Evolutionary conservation across 495 filamentous ascomycete species (phyloP).

Genomic region (Eremomyces bilateralis): DNA sequence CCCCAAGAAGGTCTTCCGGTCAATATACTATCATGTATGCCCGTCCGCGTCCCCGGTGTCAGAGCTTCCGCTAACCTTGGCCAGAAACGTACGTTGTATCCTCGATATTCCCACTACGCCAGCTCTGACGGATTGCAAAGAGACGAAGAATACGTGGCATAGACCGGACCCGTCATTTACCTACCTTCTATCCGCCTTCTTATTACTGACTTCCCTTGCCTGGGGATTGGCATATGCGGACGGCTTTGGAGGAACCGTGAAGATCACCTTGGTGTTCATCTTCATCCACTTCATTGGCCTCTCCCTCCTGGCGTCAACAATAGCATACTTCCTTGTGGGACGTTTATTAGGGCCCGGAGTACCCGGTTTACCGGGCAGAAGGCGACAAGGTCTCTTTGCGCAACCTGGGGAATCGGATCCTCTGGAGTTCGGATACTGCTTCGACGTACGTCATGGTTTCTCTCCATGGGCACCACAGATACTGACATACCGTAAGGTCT

Average conservation of each 20-base stretch:
- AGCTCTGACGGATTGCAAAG: constrained; percentile 16
- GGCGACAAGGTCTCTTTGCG: constrained; percentile 35
- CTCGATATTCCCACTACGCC: not conserved
- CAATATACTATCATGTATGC: constrained; percentile 54
- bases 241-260: constrained; percentile 32
- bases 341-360: constrained; percentile 36
- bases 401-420: constrained; percentile 31
- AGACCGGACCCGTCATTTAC: constrained; percentile 58
- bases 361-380: constrained; percentile 23
- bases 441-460: constrained; percentile 37
- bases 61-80: constrained; percentile 6
- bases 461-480: too few species aligned
- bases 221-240: constrained; percentile 51
- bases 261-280: constrained; percentile 38
- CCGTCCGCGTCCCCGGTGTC: constrained; percentile 1
- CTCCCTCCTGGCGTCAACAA: constrained; percentile 36
- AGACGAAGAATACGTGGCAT: constrained; percentile 63
- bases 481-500: too few species aligned
- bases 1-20: constrained; percentile 57
- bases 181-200: constrained; percentile 55
- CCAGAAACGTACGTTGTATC: constrained; percentile 35
- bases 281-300: constrained; percentile 44
- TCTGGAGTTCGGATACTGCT: constrained; percentile 61
- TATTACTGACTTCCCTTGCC: constrained; percentile 47
- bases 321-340: constrained; percentile 43